Percentiles rank a stretch among this genome's conserved stretches.
Evolutionary conservation across 2,329 filamentous ascomycete genomes (phyloP).

Genomic region (Bipolaris bicolor): DNA sequence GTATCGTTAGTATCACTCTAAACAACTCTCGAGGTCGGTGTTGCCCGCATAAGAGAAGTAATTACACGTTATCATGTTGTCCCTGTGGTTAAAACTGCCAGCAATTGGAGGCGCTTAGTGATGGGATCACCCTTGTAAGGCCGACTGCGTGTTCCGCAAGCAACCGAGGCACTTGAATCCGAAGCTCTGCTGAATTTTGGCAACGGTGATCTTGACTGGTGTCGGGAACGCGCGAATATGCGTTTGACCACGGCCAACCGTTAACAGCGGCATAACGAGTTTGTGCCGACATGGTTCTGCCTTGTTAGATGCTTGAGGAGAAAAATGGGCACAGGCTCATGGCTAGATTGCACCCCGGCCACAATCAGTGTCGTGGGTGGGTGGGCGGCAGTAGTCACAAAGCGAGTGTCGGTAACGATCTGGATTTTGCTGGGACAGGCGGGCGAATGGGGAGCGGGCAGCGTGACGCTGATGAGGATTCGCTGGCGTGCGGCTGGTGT

Average conservation of each 20-base stretch:
- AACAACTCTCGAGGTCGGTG: not conserved
- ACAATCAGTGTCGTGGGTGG: slow-evolving; percentile 14
- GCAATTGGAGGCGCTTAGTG: slow-evolving; percentile 3
- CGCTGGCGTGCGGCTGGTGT: slow-evolving; percentile 17
- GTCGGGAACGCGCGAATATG: not conserved
- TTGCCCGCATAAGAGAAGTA: not conserved
- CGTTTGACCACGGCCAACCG: not conserved
- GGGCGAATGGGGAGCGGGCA: slow-evolving; percentile 27
- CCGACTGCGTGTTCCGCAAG: slow-evolving; percentile 10
- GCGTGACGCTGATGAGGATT: slow-evolving; percentile 26
- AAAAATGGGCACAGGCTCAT: not conserved
- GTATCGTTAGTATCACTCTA: not conserved
- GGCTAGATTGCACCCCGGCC: slow-evolving; percentile 1
- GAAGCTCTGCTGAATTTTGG: not conserved
- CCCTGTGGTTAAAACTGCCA: not conserved
- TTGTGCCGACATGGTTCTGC: not conserved
- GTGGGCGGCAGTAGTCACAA: slow-evolving; percentile 21
- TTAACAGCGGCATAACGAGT: not conserved
- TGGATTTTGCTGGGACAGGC: slow-evolving; percentile 10
- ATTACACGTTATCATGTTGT: not conserved
- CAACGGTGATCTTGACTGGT: not conserved
- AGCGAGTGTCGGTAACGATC: slow-evolving; percentile 24
- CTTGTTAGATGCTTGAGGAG: not conserved
- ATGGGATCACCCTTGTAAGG: slow-evolving; percentile 3
- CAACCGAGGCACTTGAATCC: slow-evolving; percentile 5